A percentile compares a stretch with the other conserved stretches of the same genome.
Conservation (phyloP, 495 filamentous ascomycete species). For the Aspergillus mulundensis region DNA sequence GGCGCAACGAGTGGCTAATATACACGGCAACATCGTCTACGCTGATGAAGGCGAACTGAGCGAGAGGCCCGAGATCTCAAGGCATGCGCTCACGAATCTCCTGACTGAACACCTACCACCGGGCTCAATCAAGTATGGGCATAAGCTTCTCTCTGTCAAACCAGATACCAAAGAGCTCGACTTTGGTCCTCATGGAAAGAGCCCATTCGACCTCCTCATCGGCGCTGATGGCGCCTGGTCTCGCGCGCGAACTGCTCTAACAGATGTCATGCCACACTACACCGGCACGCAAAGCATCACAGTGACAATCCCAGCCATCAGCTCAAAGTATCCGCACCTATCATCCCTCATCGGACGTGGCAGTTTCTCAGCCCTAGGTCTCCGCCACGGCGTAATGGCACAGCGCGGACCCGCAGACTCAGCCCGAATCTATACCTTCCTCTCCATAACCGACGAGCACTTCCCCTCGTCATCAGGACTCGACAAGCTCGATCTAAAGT, state of each 20-base stretch:
- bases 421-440: constrained; percentile 35
- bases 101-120: constrained; percentile 33
- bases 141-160: constrained; percentile 21
- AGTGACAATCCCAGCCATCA: constrained; percentile 18
- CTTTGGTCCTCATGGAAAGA: constrained; percentile 1
- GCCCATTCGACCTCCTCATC: constrained; percentile 51
- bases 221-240: constrained; percentile 64
- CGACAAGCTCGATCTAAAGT: constrained; percentile 14
- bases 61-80: constrained; percentile 47
- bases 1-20: constrained; percentile 29
- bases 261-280: constrained; percentile 45
- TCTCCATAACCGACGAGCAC: constrained; percentile 30
- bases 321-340: constrained; percentile 26
- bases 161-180: constrained; percentile 11
- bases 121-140: constrained; percentile 42
- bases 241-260: constrained; percentile 45
- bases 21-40: constrained; percentile 37
- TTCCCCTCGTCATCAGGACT: constrained; percentile 24
- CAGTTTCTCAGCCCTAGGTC: constrained; percentile 24
- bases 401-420: constrained; percentile 39
- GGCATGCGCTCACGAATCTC: constrained; percentile 33
- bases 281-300: constrained; percentile 35
- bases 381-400: constrained; percentile 24
- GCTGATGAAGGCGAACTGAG: constrained; percentile 15
- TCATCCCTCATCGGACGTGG: constrained; percentile 21